Base-by-base conservation (phyloP, 257 asterid species). In the Scutellaria minor region DNA sequence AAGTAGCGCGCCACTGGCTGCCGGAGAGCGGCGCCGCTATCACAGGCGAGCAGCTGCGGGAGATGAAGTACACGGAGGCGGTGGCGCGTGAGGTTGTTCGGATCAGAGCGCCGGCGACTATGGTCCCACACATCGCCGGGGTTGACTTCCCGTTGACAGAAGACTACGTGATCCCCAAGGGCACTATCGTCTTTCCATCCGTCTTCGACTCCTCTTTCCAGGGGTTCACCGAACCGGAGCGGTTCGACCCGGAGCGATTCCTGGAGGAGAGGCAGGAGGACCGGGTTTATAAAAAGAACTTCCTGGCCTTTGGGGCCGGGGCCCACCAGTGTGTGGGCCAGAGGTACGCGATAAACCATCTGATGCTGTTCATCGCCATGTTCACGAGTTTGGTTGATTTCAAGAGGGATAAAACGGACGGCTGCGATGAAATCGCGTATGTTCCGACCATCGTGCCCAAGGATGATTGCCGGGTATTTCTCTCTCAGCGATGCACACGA, bases 101-200 rank as follows among this genome's bases (percentile, higher is more conserved):
- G 39, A 86, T 86, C 18, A 75, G 98, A 50, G 87, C 98, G 27
- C 98, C 98, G 76, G 98, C 98, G 13, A 87, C 98, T 0, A 59
- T 90, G 96, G 98, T 93, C 45, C 98, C 98, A 0, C 98, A 93
- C 83, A 87, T 90, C 9, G 97, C 98, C 77, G 96, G 96, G 0
- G 89, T 67, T 12, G 96, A 90, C 44, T 86, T 82, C 65, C 84
- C 66, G 11, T 77, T 93, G 80, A 90, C 96, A 1, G 89, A 89
- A 37, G 53, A 75, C 54, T 90, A 89, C 46, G 75, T 75, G 0
- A 77, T 93, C 1, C 98, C 98, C 0, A 89, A 86, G 83, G 98
- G 98, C 10, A 88, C 96, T 0, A 88, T 89, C 20, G 96, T 93
- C 46, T 91, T 93, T 64, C 98, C 98, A 0, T 93, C 98, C 8